Evolutionary conservation across 139 green algal genomes (phyloP).

Genomic region (Micromonas pusilla): DNA sequence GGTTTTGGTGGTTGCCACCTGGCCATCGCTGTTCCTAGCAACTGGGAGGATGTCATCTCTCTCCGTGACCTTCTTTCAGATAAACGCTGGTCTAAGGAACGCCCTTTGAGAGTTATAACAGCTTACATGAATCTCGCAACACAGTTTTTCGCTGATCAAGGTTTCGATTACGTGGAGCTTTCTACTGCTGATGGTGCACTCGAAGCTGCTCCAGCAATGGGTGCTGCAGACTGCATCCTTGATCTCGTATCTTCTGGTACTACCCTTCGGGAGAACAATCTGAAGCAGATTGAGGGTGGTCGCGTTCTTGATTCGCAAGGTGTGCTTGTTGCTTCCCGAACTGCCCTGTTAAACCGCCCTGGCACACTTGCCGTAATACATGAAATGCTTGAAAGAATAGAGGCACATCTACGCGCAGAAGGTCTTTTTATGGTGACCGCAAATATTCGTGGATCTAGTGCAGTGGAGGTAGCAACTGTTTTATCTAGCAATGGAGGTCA

Average conservation of each 20-base stretch:
- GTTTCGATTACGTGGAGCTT: constrained; percentile 76
- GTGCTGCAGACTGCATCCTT: constrained; percentile 93
- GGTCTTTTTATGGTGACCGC: constrained; percentile 73
- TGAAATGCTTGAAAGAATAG: constrained; percentile 93
- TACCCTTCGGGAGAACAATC: constrained; percentile 96
- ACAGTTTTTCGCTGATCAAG: constrained; percentile 73
- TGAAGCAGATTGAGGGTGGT: constrained; percentile 74
- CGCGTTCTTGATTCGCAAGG: constrained; percentile 72
- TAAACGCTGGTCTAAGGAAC: constrained; percentile 66
- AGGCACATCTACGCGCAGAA: constrained; percentile 85
- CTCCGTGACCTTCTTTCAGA: constrained; percentile 71
- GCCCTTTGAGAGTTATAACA: constrained; percentile 71
- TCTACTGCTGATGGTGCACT: constrained; percentile 62
- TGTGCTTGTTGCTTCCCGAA: constrained; percentile 72
- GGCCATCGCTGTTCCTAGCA: constrained; percentile 59
- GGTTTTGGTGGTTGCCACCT: constrained; percentile 92
- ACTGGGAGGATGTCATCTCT: constrained; percentile 46
- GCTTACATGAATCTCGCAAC: constrained; percentile 63
- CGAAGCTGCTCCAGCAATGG: constrained; percentile 94
- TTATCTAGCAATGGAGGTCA: constrained; percentile 25
- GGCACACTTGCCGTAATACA: constrained; percentile 62
- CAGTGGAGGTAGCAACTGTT: constrained; percentile 66
- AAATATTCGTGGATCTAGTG: constrained; percentile 49
- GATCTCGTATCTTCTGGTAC: constrained; percentile 85
- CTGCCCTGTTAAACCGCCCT: constrained; percentile 49